Percentiles rank a stretch among this genome's conserved stretches.
Conservation (phyloP, 495 filamentous ascomycete genomes). For the Margaritispora aquatica region DNA sequence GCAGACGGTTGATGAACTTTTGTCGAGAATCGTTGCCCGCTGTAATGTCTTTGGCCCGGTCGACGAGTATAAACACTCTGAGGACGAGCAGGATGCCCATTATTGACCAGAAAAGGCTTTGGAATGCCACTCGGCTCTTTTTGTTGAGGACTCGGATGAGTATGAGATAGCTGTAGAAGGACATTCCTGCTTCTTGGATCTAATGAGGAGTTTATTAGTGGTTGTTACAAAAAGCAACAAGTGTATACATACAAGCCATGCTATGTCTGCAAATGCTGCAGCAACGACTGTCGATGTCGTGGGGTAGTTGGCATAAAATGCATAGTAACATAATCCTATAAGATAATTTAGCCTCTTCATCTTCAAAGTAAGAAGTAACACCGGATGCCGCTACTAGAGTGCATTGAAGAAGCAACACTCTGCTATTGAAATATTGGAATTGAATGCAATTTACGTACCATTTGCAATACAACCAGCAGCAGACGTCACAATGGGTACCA, state of each 20-base stretch:
- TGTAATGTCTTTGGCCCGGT: conserved; percentile 16
- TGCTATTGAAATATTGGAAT: too few relatives aligned
- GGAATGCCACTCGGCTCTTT: conserved; percentile 20
- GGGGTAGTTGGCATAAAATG: conserved; percentile 28
- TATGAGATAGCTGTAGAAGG: conserved; percentile 35
- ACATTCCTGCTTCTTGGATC: conserved; percentile 34
- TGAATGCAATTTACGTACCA: conserved; percentile 10
- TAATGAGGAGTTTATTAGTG: conserved; percentile 4
- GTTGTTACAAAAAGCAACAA: background rate
- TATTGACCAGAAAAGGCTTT: conserved; percentile 28
- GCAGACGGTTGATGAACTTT: conserved; percentile 25
- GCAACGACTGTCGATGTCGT: conserved; percentile 20
- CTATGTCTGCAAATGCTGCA: conserved; percentile 27
- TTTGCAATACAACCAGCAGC: conserved; percentile 27
- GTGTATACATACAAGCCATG: conserved; percentile 26
- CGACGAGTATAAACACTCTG: conserved; percentile 25
- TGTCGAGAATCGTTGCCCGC: conserved; percentile 11
- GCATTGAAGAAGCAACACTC: too few relatives aligned
- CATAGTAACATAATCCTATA: conserved; percentile 27
- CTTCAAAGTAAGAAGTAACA: background rate
- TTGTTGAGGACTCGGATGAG: conserved; percentile 25
- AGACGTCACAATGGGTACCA: conserved; percentile 29
- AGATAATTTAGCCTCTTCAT: background rate
- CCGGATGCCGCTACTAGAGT: too few relatives aligned
- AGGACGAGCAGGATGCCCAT: conserved; percentile 21